Evolutionary conservation across 2,329 filamentous ascomycete species (phyloP), one percentile per base, ranked within the genome.

Genomic region (Nothophaeocryptopus gaeumannii): DNA sequence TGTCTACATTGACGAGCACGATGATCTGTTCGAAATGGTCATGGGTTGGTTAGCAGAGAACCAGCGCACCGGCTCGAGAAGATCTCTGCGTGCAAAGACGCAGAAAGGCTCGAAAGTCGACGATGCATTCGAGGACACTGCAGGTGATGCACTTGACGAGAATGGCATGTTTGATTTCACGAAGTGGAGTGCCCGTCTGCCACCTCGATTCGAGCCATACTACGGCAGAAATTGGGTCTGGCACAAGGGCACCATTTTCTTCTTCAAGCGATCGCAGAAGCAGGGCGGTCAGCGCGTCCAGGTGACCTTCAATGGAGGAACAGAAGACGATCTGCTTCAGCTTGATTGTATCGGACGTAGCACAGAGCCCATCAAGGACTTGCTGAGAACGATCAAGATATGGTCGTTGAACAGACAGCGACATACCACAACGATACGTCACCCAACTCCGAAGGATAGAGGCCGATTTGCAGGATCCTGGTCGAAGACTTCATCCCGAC

Each of bases 401-500:
- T 73, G 72, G 67, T 70, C 69, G 8, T 54, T 75, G 11, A 67
- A 69, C 8, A 70, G 72, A 39, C 64, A 72, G 30, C 70, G 69
- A 11, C 65, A 70, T 8, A 71, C 67, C 46, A 79, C 77, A 2
- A 67, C 67, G 0, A 74, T 79, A 29, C 69, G 71, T 20, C 71
- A 76, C 9, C 74, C 76, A 0, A 68, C 67, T 4, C 66, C 70
- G 0, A 74, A 72, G 47, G 71, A 74, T 20, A 59, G 63, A 7
- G 55, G 56, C 2, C 56, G 67, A 5, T 68, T 61, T 29, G 60
- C 61, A n/a, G 66, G 66, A 2, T 57, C 56, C 13, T 77, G 74
- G 74, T 64, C 65, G 43, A 67, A 69, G 34, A 69, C 71, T 9
- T 63, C 68, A 0, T 64, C 80, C 26, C 74, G 87, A 1, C 86